A percentile compares a stretch with the other conserved stretches of the same genome.
Evolutionary conservation across 73 alveolate genomes (phyloP).

Genomic region (Symbiodinium natans): DNA sequence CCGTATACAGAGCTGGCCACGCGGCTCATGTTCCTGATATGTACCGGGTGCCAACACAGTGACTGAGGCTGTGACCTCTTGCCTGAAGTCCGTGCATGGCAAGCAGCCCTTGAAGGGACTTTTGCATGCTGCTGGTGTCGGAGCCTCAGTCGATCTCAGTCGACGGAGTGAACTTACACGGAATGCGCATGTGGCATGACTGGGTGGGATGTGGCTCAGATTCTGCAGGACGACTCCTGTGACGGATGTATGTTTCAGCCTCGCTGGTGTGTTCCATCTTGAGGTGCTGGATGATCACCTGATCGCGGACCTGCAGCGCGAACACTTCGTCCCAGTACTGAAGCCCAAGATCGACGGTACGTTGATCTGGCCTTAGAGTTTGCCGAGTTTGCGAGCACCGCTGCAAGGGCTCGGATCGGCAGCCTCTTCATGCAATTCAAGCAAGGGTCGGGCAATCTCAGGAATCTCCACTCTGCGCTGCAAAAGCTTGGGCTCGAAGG

Average conservation of each 20-base stretch:
- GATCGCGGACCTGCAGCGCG: constrained; percentile 53
- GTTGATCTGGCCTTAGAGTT: constrained; percentile 5
- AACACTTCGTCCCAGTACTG: constrained; percentile 78
- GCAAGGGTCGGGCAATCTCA: not conserved
- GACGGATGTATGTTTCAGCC: no score
- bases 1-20: no score
- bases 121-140: constrained; percentile 70
- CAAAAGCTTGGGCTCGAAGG: constrained; percentile 73
- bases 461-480: constrained; percentile 62
- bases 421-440: no score
- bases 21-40: no score
- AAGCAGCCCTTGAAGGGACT: constrained; percentile 60
- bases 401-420: no score
- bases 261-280: not conserved
- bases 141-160: not conserved
- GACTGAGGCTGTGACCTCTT: not conserved
- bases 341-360: constrained; percentile 90
- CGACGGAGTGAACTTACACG: not conserved
- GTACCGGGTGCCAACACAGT: no score
- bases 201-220: no score
- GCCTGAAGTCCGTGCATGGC: not conserved
- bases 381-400: no score
- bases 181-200: not conserved
- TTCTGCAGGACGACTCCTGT: no score
- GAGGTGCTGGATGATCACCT: constrained; percentile 91